Conservation (phyloP, 163 green algal genomes). For the Chlorella variabilis region DNA sequence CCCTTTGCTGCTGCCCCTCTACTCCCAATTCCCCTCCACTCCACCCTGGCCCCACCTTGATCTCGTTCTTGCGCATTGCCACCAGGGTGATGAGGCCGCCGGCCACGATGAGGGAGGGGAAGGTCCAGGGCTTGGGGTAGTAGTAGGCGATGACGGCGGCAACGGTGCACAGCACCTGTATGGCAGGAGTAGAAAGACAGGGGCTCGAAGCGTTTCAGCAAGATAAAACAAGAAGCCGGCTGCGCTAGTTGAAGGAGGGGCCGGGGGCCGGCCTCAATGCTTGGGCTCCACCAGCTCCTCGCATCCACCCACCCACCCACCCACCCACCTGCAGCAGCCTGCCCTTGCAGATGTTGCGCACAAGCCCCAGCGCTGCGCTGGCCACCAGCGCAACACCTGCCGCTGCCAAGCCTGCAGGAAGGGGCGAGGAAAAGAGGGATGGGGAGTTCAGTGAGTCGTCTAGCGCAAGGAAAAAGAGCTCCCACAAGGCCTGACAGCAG, state of each 20-base stretch:
- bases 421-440: too few species aligned
- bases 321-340: constrained; percentile 44
- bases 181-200: neutral
- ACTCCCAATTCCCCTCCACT: too few species aligned
- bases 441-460: too few species aligned
- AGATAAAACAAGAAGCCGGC: too few species aligned
- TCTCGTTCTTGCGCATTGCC: constrained; percentile 52
- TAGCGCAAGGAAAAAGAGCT: too few species aligned
- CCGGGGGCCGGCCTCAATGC: too few species aligned
- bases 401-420: constrained; percentile 42
- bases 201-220: too few species aligned
- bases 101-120: constrained; percentile 69
- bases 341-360: constrained; percentile 78
- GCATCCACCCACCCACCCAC: too few species aligned
- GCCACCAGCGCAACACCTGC: constrained; percentile 91
- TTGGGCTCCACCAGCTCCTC: too few species aligned
- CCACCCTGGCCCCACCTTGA: constrained; percentile 13
- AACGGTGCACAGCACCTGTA: constrained; percentile 62
- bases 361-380: constrained; percentile 74
- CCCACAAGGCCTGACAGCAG: too few species aligned
- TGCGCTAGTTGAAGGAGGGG: too few species aligned
- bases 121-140: constrained; percentile 73
- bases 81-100: constrained; percentile 73
- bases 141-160: constrained; percentile 81
- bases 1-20: too few species aligned